Conservation (phyloP, 2,329 filamentous ascomycete species). For the Akanthomyces muscarius region DNA sequence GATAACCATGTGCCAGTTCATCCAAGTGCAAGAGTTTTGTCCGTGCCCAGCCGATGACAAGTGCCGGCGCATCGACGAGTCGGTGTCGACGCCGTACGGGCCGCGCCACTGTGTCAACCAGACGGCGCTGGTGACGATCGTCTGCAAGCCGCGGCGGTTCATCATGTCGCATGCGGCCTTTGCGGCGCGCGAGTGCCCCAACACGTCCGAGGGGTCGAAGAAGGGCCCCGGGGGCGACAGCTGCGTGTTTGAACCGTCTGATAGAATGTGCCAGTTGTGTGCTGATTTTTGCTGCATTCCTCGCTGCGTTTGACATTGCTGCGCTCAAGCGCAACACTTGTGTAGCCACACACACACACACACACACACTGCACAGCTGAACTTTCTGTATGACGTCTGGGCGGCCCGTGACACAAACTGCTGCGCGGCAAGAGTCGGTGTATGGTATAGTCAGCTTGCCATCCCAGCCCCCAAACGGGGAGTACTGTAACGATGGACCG, state of each 20-base stretch:
- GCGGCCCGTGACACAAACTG: neutral
- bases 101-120: slow-evolving; percentile 4
- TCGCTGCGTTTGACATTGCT: neutral
- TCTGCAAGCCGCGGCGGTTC: slow-evolving; percentile 10
- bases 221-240: neutral
- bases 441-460: too few relatives aligned
- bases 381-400: neutral
- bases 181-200: slow-evolving; percentile 1
- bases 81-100: slow-evolving; percentile 3
- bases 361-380: too few relatives aligned
- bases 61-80: slow-evolving; percentile 4
- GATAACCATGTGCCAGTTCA: slow-evolving; percentile 11
- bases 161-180: slow-evolving; percentile 11
- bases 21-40: slow-evolving; percentile 10
- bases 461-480: too few relatives aligned
- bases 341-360: too few relatives aligned
- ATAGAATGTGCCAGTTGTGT: neutral
- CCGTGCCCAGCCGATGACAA: slow-evolving; percentile 3
- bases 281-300: slow-evolving; percentile 7
- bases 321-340: too few relatives aligned
- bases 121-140: neutral
- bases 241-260: neutral
- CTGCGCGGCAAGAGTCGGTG: too few relatives aligned
- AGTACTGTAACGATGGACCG: too few relatives aligned
- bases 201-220: slow-evolving; percentile 5